Conservation (phyloP, 2,329 filamentous ascomycete species). For the Arachnomyces sp. region DNA sequence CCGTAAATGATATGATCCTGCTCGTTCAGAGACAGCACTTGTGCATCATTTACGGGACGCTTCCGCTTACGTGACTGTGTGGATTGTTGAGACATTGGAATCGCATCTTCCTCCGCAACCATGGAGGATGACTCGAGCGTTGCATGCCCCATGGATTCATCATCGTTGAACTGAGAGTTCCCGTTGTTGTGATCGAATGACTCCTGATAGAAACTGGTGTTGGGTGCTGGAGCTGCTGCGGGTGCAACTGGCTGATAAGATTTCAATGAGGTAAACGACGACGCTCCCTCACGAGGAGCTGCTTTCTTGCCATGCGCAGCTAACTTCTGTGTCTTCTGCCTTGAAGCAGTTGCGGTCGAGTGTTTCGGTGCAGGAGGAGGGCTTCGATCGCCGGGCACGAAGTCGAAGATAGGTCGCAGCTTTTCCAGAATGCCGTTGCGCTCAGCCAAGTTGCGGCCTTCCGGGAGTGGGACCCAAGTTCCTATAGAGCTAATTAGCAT, state of each 20-base stretch:
- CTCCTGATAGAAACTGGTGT: slow-evolving; percentile 2
- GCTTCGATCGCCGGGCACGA: slow-evolving; percentile 71
- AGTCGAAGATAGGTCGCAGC: slow-evolving; percentile 83
- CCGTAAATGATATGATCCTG: slow-evolving; percentile 86
- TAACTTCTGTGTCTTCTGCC: slow-evolving; percentile 68
- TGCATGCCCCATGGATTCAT: slow-evolving; percentile 74
- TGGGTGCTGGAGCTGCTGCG: slow-evolving; percentile 10
- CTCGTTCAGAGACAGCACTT: slow-evolving; percentile 52
- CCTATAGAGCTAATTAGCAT: slow-evolving; percentile 43
- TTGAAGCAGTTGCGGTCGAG: slow-evolving; percentile 60
- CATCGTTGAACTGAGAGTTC: slow-evolving; percentile 44
- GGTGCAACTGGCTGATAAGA: not conserved
- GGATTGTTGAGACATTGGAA: slow-evolving; percentile 60
- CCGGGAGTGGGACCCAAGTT: slow-evolving; percentile 88
- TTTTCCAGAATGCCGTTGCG: slow-evolving; percentile 82
- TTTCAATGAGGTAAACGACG: slow-evolving; percentile 10
- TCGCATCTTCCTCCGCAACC: slow-evolving; percentile 73
- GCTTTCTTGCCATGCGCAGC: slow-evolving; percentile 55
- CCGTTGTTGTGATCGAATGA: slow-evolving; percentile 8
- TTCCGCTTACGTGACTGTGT: slow-evolving; percentile 63
- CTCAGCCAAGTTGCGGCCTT: slow-evolving; percentile 72
- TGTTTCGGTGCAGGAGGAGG: slow-evolving; percentile 93
- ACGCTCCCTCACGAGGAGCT: slow-evolving; percentile 33
- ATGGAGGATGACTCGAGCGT: slow-evolving; percentile 80
- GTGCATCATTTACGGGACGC: slow-evolving; percentile 49